phyloP scores from a whole-genome alignment of 176 grass and related monocot species.

The Alloteropsis semialata region DNA sequence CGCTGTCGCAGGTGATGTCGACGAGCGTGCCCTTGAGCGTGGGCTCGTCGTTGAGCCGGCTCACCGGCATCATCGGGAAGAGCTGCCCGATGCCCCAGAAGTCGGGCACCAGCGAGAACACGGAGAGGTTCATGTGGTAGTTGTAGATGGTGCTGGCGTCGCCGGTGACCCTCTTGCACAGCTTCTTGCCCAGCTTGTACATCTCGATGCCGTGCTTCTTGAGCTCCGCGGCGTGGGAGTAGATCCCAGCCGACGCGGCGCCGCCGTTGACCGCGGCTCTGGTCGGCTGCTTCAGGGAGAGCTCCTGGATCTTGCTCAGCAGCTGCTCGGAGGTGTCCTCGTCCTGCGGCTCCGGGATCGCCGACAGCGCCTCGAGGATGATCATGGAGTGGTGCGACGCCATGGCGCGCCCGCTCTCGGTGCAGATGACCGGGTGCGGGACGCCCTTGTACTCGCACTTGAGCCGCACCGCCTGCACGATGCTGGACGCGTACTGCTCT shows the following conservation, averaged over 20 bases:
- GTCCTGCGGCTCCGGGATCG: not conserved
- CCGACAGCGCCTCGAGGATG: slow-evolving; percentile 1
- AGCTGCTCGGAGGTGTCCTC: not conserved
- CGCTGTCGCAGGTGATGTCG: slow-evolving; percentile 43
- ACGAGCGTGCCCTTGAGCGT: slow-evolving; percentile 8
- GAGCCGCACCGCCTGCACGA: not conserved
- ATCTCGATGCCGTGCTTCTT: slow-evolving; percentile 17
- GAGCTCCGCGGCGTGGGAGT: not conserved
- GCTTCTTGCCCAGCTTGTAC: slow-evolving; percentile 6
- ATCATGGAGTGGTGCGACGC: slow-evolving; percentile 11
- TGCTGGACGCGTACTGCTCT: not conserved
- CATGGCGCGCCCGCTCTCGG: slow-evolving; percentile 14
- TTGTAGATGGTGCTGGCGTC: not conserved
- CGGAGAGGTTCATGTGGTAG: slow-evolving; percentile 53
- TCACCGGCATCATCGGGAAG: slow-evolving; percentile 37
- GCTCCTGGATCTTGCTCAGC: not conserved
- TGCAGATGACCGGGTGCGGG: not conserved
- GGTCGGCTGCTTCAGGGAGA: not conserved
- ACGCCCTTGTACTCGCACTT: not conserved
- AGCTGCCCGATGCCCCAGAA: slow-evolving; percentile 18
- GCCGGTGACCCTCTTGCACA: not conserved
- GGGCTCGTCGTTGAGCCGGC: slow-evolving; percentile 22
- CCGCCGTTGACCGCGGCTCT: no score
- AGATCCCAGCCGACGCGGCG: not conserved
- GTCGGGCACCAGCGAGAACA: slow-evolving; percentile 35